These are phyloP conservation scores for Leccinum disarticulatum DNA, from an alignment of 768 basidiomycete species.

Conservation along the genomic window DNA sequence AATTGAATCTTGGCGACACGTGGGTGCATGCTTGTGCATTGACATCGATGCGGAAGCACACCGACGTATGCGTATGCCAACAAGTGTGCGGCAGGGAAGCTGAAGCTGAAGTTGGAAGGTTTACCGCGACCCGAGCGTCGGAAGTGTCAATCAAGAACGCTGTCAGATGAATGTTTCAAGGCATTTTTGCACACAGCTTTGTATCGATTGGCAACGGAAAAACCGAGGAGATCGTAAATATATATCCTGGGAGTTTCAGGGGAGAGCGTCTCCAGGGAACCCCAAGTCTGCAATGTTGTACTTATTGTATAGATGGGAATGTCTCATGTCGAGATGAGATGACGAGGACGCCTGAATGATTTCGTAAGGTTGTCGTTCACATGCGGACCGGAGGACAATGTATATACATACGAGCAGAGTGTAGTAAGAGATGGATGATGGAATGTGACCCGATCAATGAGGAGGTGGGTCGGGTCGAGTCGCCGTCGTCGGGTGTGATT, in stretches of 20 bases:
- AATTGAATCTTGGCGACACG: not conserved
- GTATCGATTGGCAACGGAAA: conserved; percentile 4
- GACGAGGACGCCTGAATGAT: not conserved
- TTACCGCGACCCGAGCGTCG: conserved; percentile 7
- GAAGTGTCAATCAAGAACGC: conserved; percentile 10
- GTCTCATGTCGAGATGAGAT: conserved; percentile 1
- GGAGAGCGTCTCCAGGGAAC: not conserved
- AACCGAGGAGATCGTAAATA: conserved; percentile 16
- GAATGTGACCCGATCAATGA: not conserved
- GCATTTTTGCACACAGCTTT: conserved; percentile 15
- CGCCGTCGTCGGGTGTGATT: not conserved
- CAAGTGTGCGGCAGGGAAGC: not conserved
- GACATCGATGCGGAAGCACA: not conserved
- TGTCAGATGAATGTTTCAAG: conserved; percentile 21
- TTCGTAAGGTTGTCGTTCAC: not conserved
- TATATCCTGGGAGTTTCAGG: conserved; percentile 2
- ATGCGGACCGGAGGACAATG: not conserved
- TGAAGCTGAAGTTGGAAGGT: not conserved
- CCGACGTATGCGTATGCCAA: not conserved
- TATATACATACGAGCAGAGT: not conserved
- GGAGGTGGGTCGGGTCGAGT: not conserved
- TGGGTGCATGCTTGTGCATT: not conserved
- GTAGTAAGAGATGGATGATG: not conserved
- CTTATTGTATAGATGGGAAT: not conserved
- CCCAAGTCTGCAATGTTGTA: not conserved